A percentile compares a stretch with the other conserved stretches of the same genome.
phyloP scores from a whole-genome alignment of 2,329 filamentous ascomycete species.

The Botrytis squamosa region DNA sequence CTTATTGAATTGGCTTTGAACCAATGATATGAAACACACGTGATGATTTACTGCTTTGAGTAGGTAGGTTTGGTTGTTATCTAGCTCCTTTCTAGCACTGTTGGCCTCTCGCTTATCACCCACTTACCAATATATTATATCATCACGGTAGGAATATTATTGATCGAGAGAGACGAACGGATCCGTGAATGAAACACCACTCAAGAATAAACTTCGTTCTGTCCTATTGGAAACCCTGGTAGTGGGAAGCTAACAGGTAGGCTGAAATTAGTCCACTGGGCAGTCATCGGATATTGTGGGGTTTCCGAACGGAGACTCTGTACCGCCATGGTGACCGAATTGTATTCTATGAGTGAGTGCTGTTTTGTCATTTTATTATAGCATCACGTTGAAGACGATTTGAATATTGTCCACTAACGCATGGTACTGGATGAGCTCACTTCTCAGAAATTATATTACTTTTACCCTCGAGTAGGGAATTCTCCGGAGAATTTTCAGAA shows the following conservation, averaged over 20 bases:
- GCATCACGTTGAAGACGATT: background rate
- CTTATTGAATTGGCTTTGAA: background rate
- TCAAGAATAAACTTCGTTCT: background rate
- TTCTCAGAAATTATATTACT: background rate
- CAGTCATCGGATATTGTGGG: background rate
- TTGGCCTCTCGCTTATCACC: background rate
- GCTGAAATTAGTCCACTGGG: background rate
- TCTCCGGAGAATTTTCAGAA: background rate
- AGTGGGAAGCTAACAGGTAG: background rate
- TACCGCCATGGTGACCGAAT: background rate
- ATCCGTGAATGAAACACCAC: background rate
- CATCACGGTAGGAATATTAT: background rate
- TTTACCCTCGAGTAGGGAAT: background rate
- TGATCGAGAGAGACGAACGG: background rate
- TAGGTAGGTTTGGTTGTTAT: background rate
- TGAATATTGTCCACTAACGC: background rate
- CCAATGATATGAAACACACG: background rate
- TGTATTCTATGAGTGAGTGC: too few species aligned
- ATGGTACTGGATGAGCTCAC: background rate
- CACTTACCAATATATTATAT: background rate
- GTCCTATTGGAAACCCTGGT: background rate
- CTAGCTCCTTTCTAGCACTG: background rate
- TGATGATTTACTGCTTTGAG: background rate
- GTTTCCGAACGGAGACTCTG: background rate
- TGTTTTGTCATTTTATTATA: background rate